These are phyloP conservation scores for Fusarium sp. DNA, from an alignment of 2,329 filamentous ascomycete genomes.

Conservation along the genomic window DNA sequence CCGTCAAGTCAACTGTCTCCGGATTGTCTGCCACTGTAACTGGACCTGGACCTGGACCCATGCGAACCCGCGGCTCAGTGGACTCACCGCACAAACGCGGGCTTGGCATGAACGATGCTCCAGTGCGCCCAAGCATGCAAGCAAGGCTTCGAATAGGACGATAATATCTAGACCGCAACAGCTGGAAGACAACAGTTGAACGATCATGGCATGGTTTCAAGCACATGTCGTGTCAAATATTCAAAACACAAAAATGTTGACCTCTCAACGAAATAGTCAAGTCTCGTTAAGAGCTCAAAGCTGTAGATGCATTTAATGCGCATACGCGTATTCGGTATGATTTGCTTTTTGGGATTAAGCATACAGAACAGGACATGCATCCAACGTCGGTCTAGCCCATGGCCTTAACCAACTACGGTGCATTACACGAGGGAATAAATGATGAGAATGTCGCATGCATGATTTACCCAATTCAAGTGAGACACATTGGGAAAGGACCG, in stretches of 20 bases:
- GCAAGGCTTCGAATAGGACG: conserved; percentile 11
- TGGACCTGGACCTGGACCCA: conserved; percentile 2
- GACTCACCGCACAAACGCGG: conserved; percentile 21
- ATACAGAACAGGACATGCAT: not conserved
- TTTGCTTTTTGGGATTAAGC: conserved; percentile 5
- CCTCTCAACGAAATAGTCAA: conserved; percentile 1
- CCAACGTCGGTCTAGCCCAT: conserved; percentile 9
- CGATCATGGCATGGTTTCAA: conserved; percentile 4
- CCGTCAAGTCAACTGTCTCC: conserved; percentile 16
- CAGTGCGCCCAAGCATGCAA: not conserved
- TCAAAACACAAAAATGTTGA: conserved; percentile 2
- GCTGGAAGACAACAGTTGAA: conserved; percentile 6
- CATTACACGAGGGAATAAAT: conserved; percentile 8
- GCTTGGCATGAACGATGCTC: conserved; percentile 16
- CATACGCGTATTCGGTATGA: conserved; percentile 30
- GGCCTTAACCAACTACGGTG: not conserved
- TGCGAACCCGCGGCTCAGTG: conserved; percentile 14
- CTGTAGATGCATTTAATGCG: conserved; percentile 1
- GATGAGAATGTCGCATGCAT: conserved; percentile 11
- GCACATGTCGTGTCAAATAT: not conserved
- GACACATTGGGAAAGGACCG: conserved; percentile 25
- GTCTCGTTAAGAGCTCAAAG: not conserved
- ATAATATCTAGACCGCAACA: conserved; percentile 24
- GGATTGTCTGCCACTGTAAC: not conserved
- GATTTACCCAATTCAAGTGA: conserved; percentile 7